These are phyloP conservation scores for Diplosphaera chodatii DNA, from an alignment of 139 green algal genomes.

Conservation along the genomic window DNA sequence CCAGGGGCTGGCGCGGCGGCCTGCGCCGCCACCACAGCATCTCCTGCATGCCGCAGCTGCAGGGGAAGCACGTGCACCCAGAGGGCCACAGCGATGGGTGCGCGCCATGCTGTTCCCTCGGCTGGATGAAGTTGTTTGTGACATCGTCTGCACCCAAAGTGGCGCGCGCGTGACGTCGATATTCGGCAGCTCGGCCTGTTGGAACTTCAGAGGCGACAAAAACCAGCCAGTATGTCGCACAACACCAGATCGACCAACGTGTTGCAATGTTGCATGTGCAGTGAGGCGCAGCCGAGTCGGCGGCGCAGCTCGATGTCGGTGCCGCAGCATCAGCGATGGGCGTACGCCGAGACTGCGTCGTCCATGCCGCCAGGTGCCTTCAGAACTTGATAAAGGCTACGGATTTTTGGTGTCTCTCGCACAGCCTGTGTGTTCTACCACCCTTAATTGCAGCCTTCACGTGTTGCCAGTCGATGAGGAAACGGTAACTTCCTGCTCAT, in stretches of 20 bases:
- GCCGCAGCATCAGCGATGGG: background rate
- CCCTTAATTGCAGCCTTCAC: too few species aligned
- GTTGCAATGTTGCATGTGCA: background rate
- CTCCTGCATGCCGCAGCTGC: constrained; percentile 54
- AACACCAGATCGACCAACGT: too few species aligned
- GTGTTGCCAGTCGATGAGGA: too few species aligned
- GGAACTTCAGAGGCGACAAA: too few species aligned
- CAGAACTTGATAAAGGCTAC: too few species aligned
- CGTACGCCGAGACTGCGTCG: background rate
- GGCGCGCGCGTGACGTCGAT: background rate
- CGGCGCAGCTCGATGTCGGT: background rate
- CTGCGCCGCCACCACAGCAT: constrained; percentile 14
- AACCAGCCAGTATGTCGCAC: too few species aligned
- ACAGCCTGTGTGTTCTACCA: too few species aligned
- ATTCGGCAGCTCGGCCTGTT: too few species aligned
- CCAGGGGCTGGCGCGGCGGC: background rate
- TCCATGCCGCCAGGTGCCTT: background rate
- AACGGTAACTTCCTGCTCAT: too few species aligned
- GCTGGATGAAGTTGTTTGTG: background rate
- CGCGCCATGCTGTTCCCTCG: background rate
- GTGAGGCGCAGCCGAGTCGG: background rate
- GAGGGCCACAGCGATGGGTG: background rate
- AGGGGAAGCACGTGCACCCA: constrained; percentile 30
- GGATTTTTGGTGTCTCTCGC: too few species aligned
- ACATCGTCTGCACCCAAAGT: background rate